Evolutionary conservation across 2,329 filamentous ascomycete genomes (phyloP).

Genomic region (Lasiodiplodia sp.): DNA sequence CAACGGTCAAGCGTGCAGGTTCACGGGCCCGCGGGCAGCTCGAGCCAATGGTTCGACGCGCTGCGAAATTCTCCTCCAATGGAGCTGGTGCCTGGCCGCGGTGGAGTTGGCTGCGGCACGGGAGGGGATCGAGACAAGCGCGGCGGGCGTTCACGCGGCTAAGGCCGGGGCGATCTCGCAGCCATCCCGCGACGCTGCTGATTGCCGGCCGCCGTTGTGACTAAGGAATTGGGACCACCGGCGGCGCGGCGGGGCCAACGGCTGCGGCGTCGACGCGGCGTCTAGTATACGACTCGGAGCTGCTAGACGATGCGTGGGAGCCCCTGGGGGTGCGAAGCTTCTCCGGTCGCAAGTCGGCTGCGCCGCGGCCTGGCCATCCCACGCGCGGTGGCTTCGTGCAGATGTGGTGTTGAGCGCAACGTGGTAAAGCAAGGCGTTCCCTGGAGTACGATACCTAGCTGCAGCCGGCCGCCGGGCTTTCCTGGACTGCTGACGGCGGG

Average conservation of each 20-base stretch:
- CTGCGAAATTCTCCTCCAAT: slow-evolving; percentile 8
- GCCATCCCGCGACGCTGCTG: slow-evolving; percentile 11
- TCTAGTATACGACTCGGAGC: background rate
- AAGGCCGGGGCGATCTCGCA: slow-evolving; percentile 14
- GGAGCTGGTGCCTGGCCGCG: background rate
- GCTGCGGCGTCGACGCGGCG: slow-evolving; percentile 21
- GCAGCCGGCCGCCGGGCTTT: background rate
- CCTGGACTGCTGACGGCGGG: slow-evolving; percentile 9
- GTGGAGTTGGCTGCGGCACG: slow-evolving; percentile 5
- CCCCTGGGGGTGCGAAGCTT: background rate
- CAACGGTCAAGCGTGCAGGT: background rate
- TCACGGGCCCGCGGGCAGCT: slow-evolving; percentile 1
- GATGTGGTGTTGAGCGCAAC: background rate
- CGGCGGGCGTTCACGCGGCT: background rate
- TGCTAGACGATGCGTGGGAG: background rate
- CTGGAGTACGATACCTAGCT: slow-evolving; percentile 16
- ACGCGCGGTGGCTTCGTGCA: slow-evolving; percentile 5
- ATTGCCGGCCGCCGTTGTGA: slow-evolving; percentile 18
- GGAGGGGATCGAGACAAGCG: slow-evolving; percentile 17
- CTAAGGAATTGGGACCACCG: slow-evolving; percentile 2
- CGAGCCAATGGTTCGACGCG: slow-evolving; percentile 11
- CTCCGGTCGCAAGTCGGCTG: background rate
- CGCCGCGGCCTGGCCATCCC: background rate
- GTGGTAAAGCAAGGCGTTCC: background rate
- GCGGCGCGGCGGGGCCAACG: slow-evolving; percentile 1